Conservation (phyloP, 495 filamentous ascomycete genomes). For the Neurospora terricola region DNA sequence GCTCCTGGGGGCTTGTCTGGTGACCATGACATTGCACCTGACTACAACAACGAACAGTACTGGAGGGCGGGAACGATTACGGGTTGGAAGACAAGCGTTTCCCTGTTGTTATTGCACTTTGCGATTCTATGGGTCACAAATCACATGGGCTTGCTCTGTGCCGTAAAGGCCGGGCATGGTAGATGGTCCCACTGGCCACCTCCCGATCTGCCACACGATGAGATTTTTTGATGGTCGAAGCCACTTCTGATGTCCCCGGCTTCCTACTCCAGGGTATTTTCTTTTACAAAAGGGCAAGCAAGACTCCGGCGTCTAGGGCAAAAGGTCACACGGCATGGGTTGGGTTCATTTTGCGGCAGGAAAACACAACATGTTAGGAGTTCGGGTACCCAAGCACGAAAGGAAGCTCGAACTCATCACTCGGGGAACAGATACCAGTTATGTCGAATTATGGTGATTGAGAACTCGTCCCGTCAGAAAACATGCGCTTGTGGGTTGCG, state of each 20-base stretch:
- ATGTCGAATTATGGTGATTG: neutral
- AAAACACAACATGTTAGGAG: neutral
- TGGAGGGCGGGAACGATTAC: conserved; percentile 8
- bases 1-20: no score
- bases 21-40: neutral
- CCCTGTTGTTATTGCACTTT: conserved; percentile 30
- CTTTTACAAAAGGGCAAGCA: neutral
- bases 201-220: neutral
- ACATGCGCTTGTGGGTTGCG: neutral
- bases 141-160: conserved; percentile 28
- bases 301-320: neutral
- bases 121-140: conserved; percentile 26
- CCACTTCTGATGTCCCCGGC: neutral
- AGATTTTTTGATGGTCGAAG: neutral
- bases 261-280: neutral
- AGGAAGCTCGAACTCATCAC: neutral
- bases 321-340: neutral
- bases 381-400: neutral
- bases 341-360: neutral
- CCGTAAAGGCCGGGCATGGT: conserved; percentile 12
- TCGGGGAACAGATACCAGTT: neutral
- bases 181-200: conserved; percentile 28
- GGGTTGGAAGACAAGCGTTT: conserved; percentile 28
- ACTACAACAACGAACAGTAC: neutral
- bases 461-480: neutral